Conservation (phyloP, 306 rosid species). For the Citrullus amarus region DNA sequence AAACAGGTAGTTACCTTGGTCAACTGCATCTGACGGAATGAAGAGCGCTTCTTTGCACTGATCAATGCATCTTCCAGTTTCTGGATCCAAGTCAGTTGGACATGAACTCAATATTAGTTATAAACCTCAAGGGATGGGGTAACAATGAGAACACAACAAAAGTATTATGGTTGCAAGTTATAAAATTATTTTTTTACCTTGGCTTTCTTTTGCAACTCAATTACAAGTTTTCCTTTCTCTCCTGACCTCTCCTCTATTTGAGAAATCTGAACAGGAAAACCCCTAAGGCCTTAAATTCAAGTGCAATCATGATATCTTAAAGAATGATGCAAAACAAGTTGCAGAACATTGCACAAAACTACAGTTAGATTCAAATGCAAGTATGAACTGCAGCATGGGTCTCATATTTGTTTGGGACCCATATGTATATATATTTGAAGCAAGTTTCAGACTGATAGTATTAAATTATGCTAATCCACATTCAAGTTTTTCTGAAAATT, state of each 20-base stretch:
- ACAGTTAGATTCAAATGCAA: background rate
- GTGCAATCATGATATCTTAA: background rate
- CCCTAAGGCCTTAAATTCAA: constrained; percentile 16
- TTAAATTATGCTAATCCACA: background rate
- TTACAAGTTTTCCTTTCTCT: constrained; percentile 27
- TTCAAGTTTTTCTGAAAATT: background rate
- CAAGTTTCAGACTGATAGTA: background rate
- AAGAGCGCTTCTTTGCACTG: constrained; percentile 59
- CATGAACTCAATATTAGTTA: constrained; percentile 5
- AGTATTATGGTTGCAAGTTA: background rate
- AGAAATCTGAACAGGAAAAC: constrained; percentile 33
- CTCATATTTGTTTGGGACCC: background rate
- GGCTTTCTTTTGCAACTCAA: constrained; percentile 58
- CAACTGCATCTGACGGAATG: constrained; percentile 48
- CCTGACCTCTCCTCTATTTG: constrained; percentile 36
- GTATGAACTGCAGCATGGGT: background rate
- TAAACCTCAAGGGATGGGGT: background rate
- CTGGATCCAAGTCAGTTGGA: constrained; percentile 31
- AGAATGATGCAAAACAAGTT: constrained; percentile 5
- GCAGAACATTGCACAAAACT: background rate
- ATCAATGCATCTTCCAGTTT: constrained; percentile 80
- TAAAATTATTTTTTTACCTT: constrained; percentile 24
- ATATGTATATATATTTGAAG: background rate
- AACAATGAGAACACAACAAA: background rate
- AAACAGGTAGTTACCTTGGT: constrained; percentile 42